Conservation (phyloP, 2,329 filamentous ascomycete species). For the Colletotrichum sp. region DNA sequence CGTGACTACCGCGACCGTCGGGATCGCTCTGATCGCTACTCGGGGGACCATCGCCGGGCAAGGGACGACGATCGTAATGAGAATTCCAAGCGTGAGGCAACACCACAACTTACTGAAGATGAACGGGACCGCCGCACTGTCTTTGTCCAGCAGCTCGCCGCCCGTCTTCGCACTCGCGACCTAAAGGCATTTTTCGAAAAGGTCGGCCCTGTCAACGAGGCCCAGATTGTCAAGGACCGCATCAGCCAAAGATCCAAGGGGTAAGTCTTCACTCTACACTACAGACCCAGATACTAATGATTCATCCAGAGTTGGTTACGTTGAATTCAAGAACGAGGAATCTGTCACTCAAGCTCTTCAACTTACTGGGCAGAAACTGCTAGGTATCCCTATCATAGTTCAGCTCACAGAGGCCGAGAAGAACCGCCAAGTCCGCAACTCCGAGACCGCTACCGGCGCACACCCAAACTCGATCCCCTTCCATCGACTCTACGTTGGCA, state of each 20-base stretch:
- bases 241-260: slow-evolving; percentile 97
- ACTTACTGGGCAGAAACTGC: slow-evolving; percentile 97
- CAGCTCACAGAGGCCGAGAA: slow-evolving; percentile 99
- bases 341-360: slow-evolving; percentile 92
- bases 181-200: slow-evolving; percentile 95
- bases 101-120: slow-evolving; percentile 86
- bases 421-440: slow-evolving; percentile 91
- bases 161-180: slow-evolving; percentile 89
- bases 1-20: slow-evolving; percentile 61
- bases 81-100: slow-evolving; percentile 51
- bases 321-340: slow-evolving; percentile 97
- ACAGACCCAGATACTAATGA: slow-evolving; percentile 38
- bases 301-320: slow-evolving; percentile 86
- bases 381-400: slow-evolving; percentile 98
- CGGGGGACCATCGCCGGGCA: slow-evolving; percentile 55
- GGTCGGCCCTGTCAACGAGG: slow-evolving; percentile 92
- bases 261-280: slow-evolving; percentile 59
- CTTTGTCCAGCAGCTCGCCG: slow-evolving; percentile 97
- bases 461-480: slow-evolving; percentile 89
- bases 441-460: slow-evolving; percentile 65
- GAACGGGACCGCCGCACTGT: slow-evolving; percentile 96
- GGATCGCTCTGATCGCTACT: slow-evolving; percentile 43
- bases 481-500: slow-evolving; percentile 97
- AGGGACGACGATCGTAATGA: slow-evolving; percentile 53
- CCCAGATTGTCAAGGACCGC: slow-evolving; percentile 97